Conservation (phyloP, 306 rosid genomes). For the Fragaria ananassa region DNA sequence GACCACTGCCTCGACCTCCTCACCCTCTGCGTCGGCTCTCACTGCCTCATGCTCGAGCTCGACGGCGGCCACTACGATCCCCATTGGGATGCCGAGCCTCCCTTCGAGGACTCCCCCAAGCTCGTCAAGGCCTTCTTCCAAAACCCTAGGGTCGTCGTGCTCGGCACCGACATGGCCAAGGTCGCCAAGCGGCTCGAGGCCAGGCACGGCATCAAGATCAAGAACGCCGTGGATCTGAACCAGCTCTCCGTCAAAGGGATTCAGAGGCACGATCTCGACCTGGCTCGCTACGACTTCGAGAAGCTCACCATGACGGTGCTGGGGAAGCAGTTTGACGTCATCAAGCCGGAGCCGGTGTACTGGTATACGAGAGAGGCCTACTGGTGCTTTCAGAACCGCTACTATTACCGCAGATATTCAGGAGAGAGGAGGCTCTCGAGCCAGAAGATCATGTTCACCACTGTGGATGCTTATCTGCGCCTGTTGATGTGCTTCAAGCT, state of each 20-base stretch:
- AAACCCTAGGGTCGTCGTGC: conserved; percentile 6
- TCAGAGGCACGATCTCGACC: conserved; percentile 9
- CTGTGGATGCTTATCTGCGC: conserved; percentile 24
- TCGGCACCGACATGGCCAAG: conserved; percentile 15
- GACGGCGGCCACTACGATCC: not conserved
- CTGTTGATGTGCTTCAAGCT: conserved; percentile 13
- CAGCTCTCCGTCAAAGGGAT: conserved; percentile 1
- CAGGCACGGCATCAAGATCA: conserved; percentile 16
- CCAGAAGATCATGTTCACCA: conserved; percentile 15
- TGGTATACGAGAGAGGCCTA: not conserved
- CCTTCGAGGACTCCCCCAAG: not conserved
- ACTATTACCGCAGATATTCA: too few species aligned
- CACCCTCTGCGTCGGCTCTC: conserved; percentile 20
- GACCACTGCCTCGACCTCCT: conserved; percentile 14
- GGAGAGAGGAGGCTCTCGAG: not conserved
- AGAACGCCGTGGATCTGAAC: conserved; percentile 20
- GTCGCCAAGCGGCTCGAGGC: not conserved
- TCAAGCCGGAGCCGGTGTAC: conserved; percentile 1
- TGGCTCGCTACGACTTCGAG: conserved; percentile 20
- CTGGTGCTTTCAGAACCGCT: not conserved
- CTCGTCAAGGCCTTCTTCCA: conserved; percentile 11
- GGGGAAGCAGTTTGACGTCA: conserved; percentile 11
- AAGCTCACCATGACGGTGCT: conserved; percentile 11
- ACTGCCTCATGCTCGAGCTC: conserved; percentile 14
- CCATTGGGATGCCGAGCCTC: not conserved